Evolutionary conservation across 1,284 basidiomycete genomes (phyloP), one percentile per base, ranked within the genome.

Genomic region (Ustilago shanxiensis): DNA sequence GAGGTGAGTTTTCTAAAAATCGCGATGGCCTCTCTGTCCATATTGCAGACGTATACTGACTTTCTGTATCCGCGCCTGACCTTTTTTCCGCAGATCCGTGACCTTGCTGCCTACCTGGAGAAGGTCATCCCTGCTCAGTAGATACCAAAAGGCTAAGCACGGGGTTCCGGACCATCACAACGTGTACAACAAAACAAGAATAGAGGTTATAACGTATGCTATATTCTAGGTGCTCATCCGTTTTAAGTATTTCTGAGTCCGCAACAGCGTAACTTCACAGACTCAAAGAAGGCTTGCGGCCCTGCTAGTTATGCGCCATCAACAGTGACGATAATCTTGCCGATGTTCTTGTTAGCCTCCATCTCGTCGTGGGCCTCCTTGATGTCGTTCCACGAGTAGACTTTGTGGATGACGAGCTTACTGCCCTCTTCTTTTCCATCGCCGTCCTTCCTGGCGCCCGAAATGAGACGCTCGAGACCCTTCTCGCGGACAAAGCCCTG

Each of bases 311-410:
- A 74, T 20, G 66, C 72, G 14, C 41, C 66, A 47, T 79, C 78
- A 39, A 79, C 49, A 24, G 72, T 74, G 35, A 77, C 64, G 37
- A 79, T 37, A 54, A 79, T 88, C 86, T 90, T 90, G 22, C 89
- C 89, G 37, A 87, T 88, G 77, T 90, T 97, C 84, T 90, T 91
- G 85, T 95, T 93, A 49, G 88, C 91, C 82, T 92, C 91, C 93
- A 98, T 95, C 87, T 93, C 92, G 69, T 90, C 89, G 78, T 95
- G 94, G 1, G 94, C 95, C 53, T 91, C 90, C 78, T 91, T 90
- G 65, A 97, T 94, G 67, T 94, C 89, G 22, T 90, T 89, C 94
- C 93, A 95, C 1, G 90, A 89, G 87, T 92, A 95, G 11, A 93
- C 90, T 90, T 84, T 80, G 75, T 84, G 80, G 55, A 85, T 77